Evolutionary conservation across 83 land plant genomes (phyloP).

Genomic region (Thuja plicata): DNA sequence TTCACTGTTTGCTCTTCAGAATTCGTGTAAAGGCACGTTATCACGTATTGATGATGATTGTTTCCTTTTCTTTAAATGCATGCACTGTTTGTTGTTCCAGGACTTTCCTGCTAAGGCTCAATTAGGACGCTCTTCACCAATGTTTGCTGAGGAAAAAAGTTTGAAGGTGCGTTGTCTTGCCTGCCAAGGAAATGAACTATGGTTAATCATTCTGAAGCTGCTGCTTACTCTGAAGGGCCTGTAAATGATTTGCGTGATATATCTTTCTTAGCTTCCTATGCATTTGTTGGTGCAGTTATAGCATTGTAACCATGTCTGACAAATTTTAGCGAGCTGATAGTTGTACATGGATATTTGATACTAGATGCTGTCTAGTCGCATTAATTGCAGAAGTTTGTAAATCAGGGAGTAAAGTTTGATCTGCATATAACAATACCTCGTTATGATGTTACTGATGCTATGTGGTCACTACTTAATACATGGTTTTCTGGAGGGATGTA

Average conservation of each 20-base stretch:
- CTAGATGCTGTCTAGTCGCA: background rate
- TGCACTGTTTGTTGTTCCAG: background rate
- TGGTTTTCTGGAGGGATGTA: background rate
- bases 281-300: background rate
- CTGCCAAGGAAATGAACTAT: background rate
- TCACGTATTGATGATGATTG: background rate
- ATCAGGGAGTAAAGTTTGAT: background rate
- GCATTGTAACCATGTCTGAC: background rate
- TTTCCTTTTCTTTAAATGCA: background rate
- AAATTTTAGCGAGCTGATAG: background rate
- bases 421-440: background rate
- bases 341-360: background rate
- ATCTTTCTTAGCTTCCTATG: background rate
- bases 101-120: slow-evolving; percentile 10
- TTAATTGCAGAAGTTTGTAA: background rate
- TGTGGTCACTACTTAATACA: background rate
- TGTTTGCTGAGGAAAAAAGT: slow-evolving; percentile 2
- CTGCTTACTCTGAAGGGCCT: background rate
- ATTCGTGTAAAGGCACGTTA: background rate
- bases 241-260: background rate
- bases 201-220: background rate
- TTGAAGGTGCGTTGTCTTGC: background rate
- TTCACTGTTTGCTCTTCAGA: background rate
- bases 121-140: background rate
- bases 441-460: background rate